phyloP scores from a whole-genome alignment of 306 rosid species.

The Cicer chorassanicum region DNA sequence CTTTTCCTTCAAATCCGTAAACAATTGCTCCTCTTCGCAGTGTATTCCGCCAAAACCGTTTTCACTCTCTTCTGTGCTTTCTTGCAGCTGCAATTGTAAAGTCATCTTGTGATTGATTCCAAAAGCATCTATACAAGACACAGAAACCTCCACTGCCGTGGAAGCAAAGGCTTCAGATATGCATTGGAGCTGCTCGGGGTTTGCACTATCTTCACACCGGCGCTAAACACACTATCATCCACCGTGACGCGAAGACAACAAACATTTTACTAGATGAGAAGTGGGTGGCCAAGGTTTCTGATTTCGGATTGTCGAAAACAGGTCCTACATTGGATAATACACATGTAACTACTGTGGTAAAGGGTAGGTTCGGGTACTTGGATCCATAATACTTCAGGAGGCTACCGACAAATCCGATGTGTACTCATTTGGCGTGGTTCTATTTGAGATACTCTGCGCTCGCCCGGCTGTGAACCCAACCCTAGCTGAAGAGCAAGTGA shows the following conservation, averaged over 20 bases:
- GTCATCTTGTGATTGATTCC: too few relatives aligned
- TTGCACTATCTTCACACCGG: constrained; percentile 96
- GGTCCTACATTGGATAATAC: too few relatives aligned
- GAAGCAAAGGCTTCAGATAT: constrained; percentile 99
- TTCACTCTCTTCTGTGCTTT: too few relatives aligned
- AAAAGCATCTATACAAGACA: constrained; percentile 82
- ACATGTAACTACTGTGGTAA: too few relatives aligned
- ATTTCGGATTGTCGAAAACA: constrained; percentile 95
- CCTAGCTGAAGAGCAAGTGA: constrained; percentile 91
- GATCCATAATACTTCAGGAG: too few relatives aligned
- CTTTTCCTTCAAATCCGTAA: too few relatives aligned
- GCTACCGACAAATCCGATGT: too few relatives aligned
- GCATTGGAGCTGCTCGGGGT: constrained; percentile 98
- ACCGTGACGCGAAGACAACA: constrained; percentile 95
- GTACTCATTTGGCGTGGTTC: constrained; percentile 96
- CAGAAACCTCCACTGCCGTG: constrained; percentile 94
- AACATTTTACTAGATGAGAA: constrained; percentile 96
- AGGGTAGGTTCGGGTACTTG: too few relatives aligned
- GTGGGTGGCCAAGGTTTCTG: constrained; percentile 98
- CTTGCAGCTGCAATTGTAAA: too few relatives aligned
- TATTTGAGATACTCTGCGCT: constrained; percentile 90
- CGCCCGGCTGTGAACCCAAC: constrained; percentile 94
- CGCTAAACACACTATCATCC: constrained; percentile 95
- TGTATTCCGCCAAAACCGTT: too few relatives aligned
- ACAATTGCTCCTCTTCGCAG: too few relatives aligned